These are phyloP conservation scores for Penicillium thymicola DNA, from an alignment of 2,329 filamentous ascomycete species.

Conservation along the genomic window DNA sequence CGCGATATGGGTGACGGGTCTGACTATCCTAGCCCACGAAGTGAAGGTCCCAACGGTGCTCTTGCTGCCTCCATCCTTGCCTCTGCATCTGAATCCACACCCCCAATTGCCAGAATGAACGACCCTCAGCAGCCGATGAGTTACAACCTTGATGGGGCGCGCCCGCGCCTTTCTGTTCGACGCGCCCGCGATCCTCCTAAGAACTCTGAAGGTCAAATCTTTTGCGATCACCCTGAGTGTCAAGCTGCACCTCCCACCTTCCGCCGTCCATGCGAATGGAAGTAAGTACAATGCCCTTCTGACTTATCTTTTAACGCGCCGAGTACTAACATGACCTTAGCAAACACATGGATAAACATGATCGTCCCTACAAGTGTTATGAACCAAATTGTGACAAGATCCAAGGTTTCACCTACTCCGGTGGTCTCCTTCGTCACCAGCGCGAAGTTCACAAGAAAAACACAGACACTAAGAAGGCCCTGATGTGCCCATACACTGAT, in stretches of 20 bases:
- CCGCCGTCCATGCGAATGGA: constrained; percentile 87
- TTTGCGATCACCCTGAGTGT: constrained; percentile 71
- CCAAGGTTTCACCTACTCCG: constrained; percentile 91
- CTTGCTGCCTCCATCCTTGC: constrained; percentile 34
- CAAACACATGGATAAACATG: constrained; percentile 98
- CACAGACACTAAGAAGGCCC: constrained; percentile 78
- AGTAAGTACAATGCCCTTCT: constrained; percentile 56
- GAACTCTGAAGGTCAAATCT: constrained; percentile 70
- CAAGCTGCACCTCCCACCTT: constrained; percentile 64
- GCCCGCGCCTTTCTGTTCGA: constrained; percentile 43
- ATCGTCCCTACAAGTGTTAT: constrained; percentile 83
- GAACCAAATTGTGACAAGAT: constrained; percentile 85
- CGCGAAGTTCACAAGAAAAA: constrained; percentile 91
- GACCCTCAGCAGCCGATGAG: constrained; percentile 30
- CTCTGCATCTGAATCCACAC: constrained; percentile 33
- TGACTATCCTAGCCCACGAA: constrained; percentile 45
- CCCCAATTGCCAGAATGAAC: constrained; percentile 36
- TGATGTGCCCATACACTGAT: constrained; percentile 79
- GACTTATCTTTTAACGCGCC: constrained; percentile 16
- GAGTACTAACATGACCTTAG: constrained; percentile 46
- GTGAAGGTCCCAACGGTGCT: constrained; percentile 39
- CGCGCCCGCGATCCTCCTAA: constrained; percentile 52
- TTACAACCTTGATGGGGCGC: constrained; percentile 33
- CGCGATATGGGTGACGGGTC: constrained; percentile 42
- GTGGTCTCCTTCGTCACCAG: constrained; percentile 83